phyloP scores from a whole-genome alignment of 2,329 filamentous ascomycete species.

The Colletotrichum caudatum region DNA sequence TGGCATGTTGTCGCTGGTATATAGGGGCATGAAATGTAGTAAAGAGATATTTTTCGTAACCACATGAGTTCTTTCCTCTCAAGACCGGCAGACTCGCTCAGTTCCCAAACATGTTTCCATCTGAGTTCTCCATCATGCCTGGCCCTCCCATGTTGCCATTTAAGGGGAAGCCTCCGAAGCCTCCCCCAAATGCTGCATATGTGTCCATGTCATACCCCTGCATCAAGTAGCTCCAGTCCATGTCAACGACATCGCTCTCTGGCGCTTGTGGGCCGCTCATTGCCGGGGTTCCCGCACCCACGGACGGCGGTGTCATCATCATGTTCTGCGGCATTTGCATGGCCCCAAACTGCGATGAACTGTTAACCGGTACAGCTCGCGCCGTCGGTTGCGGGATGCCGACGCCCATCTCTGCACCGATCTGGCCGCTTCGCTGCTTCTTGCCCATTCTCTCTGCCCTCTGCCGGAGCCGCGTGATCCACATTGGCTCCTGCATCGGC shows the following conservation, averaged over 20 bases:
- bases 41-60: background rate
- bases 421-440: slow-evolving; percentile 37
- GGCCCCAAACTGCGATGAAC: slow-evolving; percentile 42
- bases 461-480: slow-evolving; percentile 62
- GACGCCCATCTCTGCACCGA: slow-evolving; percentile 18
- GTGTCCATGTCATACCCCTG: slow-evolving; percentile 54
- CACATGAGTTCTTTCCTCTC: background rate
- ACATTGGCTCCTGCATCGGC: slow-evolving; percentile 56
- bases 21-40: background rate
- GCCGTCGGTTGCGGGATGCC: slow-evolving; percentile 43
- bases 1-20: background rate
- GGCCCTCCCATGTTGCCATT: slow-evolving; percentile 42
- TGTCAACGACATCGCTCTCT: slow-evolving; percentile 51
- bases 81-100: background rate
- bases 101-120: slow-evolving; percentile 38
- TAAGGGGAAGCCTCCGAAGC: slow-evolving; percentile 42
- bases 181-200: slow-evolving; percentile 48
- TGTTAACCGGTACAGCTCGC: slow-evolving; percentile 46
- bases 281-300: slow-evolving; percentile 43
- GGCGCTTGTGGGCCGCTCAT: slow-evolving; percentile 41
- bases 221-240: slow-evolving; percentile 65
- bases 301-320: slow-evolving; percentile 50
- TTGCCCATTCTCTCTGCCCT: slow-evolving; percentile 53
- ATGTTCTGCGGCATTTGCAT: slow-evolving; percentile 46
- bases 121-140: slow-evolving; percentile 43